Base-by-base conservation (phyloP, 148 eudicot genomes). In the Fagopyrum tataricum region DNA sequence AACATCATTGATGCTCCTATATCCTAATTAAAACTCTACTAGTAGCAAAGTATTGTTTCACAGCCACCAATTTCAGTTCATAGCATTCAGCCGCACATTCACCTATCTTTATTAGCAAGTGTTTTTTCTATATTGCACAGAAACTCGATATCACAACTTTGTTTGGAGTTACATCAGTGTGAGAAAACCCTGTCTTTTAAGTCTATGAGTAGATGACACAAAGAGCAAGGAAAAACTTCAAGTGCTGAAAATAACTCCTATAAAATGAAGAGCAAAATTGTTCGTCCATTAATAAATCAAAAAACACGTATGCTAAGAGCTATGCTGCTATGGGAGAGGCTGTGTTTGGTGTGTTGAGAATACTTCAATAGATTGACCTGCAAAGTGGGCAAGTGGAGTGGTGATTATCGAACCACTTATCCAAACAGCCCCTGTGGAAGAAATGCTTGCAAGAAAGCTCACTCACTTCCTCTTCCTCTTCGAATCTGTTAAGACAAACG, bases 361-460 rank as follows among this genome's bases (percentile, higher is more conserved):
- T 8, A 0, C 6, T 71, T 77, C 52, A 83, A 56, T 71, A 42
- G 18, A 84, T 74, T 18, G 97, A 85, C 41, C 97, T 87, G 72
- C 97, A 92, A 72, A 92, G 90, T 49, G 97, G 97, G 76, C 97
- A 92, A 72, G 92, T 89, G 42, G 26, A 71, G 43, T 84, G 91
- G 13, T 81, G 86, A 39, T 84, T 86, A 72, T 83, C 85, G 74
- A 87, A 86, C 97, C 97, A 92, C 77, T 86, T 87, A 1, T 86
- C 88, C 71, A 92, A 78, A 77, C 97, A 89, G 4, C 73, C 71
- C 74, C 59, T 85, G 53, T 92, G 97, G 69, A 92, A 92, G 82
- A 86, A 89, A 86, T 92, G 97, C 80, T 92, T 85, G 76, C 97
- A 92, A 73, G 84, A 69, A 71, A 92, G 75, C 82, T 86, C 97